A percentile compares a stretch with the other conserved stretches of the same genome.
Conservation (phyloP, 2,329 filamentous ascomycete species). For the Beauveria sp. region DNA sequence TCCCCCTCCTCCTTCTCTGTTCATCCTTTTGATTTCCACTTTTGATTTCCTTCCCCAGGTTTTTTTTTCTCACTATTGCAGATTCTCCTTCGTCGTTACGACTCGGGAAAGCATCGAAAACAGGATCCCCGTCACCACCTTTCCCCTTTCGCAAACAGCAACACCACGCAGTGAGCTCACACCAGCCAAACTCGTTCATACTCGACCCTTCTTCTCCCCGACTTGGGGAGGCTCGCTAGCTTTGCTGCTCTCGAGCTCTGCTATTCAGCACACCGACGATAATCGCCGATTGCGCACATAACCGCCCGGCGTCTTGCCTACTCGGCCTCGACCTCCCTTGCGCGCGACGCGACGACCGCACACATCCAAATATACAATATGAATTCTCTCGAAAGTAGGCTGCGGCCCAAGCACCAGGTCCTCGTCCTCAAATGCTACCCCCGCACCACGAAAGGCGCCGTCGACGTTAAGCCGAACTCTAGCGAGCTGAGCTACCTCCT, state of each 20-base stretch:
- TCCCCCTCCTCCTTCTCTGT: background rate
- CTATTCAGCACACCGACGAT: background rate
- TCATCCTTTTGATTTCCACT: conserved; percentile 2
- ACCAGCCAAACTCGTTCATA: background rate
- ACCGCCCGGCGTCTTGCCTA: background rate
- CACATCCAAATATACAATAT: conserved; percentile 30
- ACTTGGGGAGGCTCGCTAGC: background rate
- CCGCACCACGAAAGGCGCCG: conserved; percentile 79
- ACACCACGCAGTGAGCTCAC: background rate
- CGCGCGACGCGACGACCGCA: background rate
- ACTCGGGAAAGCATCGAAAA: background rate
- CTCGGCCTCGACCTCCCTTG: background rate
- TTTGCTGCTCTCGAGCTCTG: background rate
- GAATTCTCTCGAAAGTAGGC: conserved; percentile 59
- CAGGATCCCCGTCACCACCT: background rate
- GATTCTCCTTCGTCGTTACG: background rate
- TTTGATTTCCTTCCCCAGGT: background rate
- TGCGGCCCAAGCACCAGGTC: conserved; percentile 93
- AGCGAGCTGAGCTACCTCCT: conserved; percentile 95
- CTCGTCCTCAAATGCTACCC: conserved; percentile 95
- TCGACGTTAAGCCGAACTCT: conserved; percentile 91
- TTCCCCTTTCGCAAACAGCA: background rate
- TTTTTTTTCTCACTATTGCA: background rate
- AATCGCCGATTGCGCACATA: background rate
- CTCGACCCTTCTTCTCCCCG: background rate